Base-by-base conservation (phyloP, 345 rosid species). In the Hypericum perforatum region DNA sequence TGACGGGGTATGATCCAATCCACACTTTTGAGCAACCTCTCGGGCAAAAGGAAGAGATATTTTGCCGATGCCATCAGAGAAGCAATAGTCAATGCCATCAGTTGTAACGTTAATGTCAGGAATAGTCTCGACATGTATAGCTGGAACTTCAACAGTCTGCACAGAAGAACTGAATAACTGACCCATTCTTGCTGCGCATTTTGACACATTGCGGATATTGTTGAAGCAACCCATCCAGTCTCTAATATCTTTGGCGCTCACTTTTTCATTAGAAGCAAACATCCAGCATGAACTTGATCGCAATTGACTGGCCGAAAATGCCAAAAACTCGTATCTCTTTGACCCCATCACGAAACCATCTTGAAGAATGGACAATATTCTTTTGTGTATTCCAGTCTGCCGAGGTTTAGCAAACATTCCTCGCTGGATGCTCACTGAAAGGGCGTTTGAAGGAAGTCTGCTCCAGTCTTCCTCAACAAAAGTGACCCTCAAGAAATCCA, bases 401-500 rank as follows among this genome's bases (percentile, higher is more conserved):
- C 61, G 74, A 53, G 95, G 87, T 63, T 77, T 87, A 39, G 87
- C 51, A 53, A 77, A 82, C 41, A 80, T 67, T 39, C 95, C 95
- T 54, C 63, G 74, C 69, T 68, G 75, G 58, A 86, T 63, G 64
- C 74, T 76, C 39, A 82, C 70, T 11, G 95, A 90, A 72, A 91
- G 67, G 46, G 89, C 70, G 64, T 74, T 79, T 37, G 71, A 65
- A 37, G 89, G 77, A 53, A 87, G 80, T 70, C 75, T 91, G 69
- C 85, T 79, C 96, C 96, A 91, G 70, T 87, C 96, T 76, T 91
- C 98, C 63, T 91, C 98, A 16, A 87, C 98, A 52, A 91, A 90
- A 40, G 96, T 74, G 61, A 86, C 78, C 61, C 96, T 77, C 74
- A 84, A 66, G 64, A 91, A 91, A 70, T 87, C 81, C n/a, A 84